Conservation (phyloP, 176 grass and related monocot genomes). For the Saccharum spontaneum region DNA sequence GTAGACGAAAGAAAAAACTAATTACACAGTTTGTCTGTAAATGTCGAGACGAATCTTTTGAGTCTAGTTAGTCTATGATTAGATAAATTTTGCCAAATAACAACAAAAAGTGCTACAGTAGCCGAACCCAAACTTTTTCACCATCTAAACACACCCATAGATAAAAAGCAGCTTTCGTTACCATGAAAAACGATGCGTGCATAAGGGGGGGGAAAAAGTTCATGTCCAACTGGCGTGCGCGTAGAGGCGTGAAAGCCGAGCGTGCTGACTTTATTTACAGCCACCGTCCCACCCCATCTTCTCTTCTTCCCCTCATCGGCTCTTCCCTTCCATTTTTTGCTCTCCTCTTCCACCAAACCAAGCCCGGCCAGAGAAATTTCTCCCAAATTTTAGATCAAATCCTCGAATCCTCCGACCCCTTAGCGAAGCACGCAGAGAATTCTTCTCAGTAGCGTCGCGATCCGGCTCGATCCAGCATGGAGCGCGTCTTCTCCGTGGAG, state of each 20-base stretch:
- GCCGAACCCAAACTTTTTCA: too few species aligned
- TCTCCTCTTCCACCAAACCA: slow-evolving; percentile 2
- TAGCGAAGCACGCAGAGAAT: neutral
- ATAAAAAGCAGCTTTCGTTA: too few species aligned
- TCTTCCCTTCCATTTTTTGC: neutral
- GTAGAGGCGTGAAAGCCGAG: neutral
- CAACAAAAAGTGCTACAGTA: too few species aligned
- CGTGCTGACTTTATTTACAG: slow-evolving; percentile 24
- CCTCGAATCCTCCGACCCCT: slow-evolving; percentile 18
- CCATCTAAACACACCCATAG: too few species aligned
- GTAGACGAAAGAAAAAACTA: too few species aligned
- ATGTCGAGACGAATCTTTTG: too few species aligned
- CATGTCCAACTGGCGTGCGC: neutral
- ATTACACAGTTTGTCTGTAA: too few species aligned
- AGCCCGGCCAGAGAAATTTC: neutral
- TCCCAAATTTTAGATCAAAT: slow-evolving; percentile 24
- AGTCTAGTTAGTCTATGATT: too few species aligned
- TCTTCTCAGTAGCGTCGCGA: neutral
- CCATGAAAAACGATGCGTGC: too few species aligned
- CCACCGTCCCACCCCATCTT: slow-evolving; percentile 4
- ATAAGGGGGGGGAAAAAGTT: too few species aligned
- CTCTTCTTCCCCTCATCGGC: neutral
- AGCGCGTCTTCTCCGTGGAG: slow-evolving; percentile 85
- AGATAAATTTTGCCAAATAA: too few species aligned
- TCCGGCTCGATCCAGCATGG: slow-evolving; percentile 47